Base-by-base conservation (phyloP, 2,329 filamentous ascomycete genomes). In the Periconia sp. region DNA sequence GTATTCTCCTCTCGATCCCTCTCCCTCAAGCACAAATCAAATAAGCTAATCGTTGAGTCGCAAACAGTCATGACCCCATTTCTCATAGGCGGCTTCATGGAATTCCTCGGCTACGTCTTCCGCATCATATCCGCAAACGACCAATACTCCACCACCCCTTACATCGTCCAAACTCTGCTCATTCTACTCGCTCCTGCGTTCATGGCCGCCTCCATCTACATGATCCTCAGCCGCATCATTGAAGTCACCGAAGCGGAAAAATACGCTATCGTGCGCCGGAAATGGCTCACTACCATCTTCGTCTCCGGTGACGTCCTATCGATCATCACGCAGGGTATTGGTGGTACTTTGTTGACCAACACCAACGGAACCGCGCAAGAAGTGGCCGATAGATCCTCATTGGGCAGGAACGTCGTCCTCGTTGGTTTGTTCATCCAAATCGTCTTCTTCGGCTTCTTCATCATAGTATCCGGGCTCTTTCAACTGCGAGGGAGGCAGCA, bases 241-340 rank as follows among this genome's bases (percentile, higher is more conserved):
- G 53, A 48, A 30, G 62, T 68, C 41, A 61, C 76, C 1, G 63
- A 75, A 17, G 76, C 71, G 5, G 69, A 74, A 17, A 45, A 64
- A 0, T 68, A 74, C 58, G 76, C 78, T 0, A 42, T 79, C 17
- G 71, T 82, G 47, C 58, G 65, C 2, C 64, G 70, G 1, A 69
- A 54, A 14, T 78, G 77, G 74, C 63, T 83, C 11, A 84, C 82
- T 1, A 78, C 75, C 37, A 70, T 79, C 33, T 85, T 85, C 57
- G 81, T 85, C 6, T 27, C 61, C 5, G 79, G 81, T 35, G 82
- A 85, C 60, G 61, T 83, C 2, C 44, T 81, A 6, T 79, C 77
- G 1, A 79, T 85, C 56, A 27, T 77, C 1, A 64, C 82, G 2
- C 82, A 85, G 61, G 71, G 70, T 7, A 67, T 66, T 35, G 79